Conservation (phyloP, 306 rosid genomes). For the Lablab purpureus region DNA sequence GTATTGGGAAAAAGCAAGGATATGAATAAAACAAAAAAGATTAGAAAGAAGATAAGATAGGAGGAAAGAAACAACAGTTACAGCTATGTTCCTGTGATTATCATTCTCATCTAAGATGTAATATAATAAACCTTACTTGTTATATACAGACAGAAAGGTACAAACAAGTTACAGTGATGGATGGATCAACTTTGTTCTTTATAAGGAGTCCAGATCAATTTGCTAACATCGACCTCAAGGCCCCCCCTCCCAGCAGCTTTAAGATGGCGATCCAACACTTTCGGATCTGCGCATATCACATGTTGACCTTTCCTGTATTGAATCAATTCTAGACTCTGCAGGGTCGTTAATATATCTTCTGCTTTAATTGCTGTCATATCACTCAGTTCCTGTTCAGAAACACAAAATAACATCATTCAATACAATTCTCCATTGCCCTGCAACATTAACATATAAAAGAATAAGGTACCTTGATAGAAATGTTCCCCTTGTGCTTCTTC, state of each 20-base stretch:
- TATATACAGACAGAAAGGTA: slow-evolving; percentile 42
- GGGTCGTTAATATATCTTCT: slow-evolving; percentile 89
- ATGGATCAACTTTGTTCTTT: slow-evolving; percentile 70
- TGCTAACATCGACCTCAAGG: slow-evolving; percentile 92
- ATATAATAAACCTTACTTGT: too few relatives aligned
- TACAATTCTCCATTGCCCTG: not conserved
- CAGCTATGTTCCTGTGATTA: too few relatives aligned
- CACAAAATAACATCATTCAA: slow-evolving; percentile 6
- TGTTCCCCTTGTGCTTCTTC: slow-evolving; percentile 96
- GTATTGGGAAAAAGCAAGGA: too few relatives aligned
- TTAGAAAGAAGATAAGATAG: too few relatives aligned
- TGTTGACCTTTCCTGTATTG: slow-evolving; percentile 99
- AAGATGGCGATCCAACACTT: slow-evolving; percentile 96
- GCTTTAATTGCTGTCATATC: slow-evolving; percentile 99
- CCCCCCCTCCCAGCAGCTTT: slow-evolving; percentile 99
- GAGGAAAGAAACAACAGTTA: too few relatives aligned
- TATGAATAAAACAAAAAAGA: too few relatives aligned
- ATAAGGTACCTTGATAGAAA: slow-evolving; percentile 81
- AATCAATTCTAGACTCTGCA: slow-evolving; percentile 87
- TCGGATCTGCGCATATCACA: slow-evolving; percentile 97
- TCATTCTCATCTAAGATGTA: too few relatives aligned
- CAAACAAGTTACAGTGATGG: slow-evolving; percentile 4
- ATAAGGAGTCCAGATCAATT: slow-evolving; percentile 98
- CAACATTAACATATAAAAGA: not conserved
- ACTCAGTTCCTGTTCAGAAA: slow-evolving; percentile 80